phyloP scores from a whole-genome alignment of 805 yeast genomes.

The Kazachstania bromeliacearum region DNA sequence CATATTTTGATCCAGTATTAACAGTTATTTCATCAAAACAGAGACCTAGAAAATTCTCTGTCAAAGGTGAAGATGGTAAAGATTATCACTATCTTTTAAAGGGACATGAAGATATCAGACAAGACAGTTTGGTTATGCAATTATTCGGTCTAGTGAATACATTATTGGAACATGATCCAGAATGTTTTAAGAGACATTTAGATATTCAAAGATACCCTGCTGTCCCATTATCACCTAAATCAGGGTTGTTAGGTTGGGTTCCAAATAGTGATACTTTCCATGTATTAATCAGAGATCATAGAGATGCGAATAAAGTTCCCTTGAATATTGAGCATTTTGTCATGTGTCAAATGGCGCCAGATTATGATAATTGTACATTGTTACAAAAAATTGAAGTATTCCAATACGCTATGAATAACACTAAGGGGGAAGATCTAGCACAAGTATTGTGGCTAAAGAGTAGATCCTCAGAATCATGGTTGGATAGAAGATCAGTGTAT shows the following conservation, averaged over 20 bases:
- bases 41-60: conserved; percentile 74
- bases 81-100: conserved; percentile 70
- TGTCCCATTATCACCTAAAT: conserved; percentile 88
- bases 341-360: conserved; percentile 94
- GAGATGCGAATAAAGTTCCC: conserved; percentile 82
- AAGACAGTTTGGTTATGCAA: conserved; percentile 95
- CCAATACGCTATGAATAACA: conserved; percentile 88
- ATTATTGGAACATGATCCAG: conserved; percentile 76
- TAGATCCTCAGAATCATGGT: conserved; percentile 92
- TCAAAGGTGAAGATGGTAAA: conserved; percentile 82
- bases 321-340: conserved; percentile 88
- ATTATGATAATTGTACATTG: conserved; percentile 79
- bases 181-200: conserved; percentile 89
- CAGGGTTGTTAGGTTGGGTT: conserved; percentile 96
- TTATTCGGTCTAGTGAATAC: conserved; percentile 91
- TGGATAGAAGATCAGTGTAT: conserved; percentile 90
- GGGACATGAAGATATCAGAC: conserved; percentile 96
- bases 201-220: conserved; percentile 89
- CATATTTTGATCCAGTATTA: conserved; percentile 67
- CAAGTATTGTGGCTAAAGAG: conserved; percentile 94
- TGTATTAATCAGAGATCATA: conserved; percentile 79
- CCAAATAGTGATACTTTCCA: conserved; percentile 96
- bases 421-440: conserved; percentile 91
- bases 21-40: conserved; percentile 86
- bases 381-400: conserved; percentile 92